Conservation (phyloP, 2,329 filamentous ascomycete genomes). For the Raffaelea albimanens region DNA sequence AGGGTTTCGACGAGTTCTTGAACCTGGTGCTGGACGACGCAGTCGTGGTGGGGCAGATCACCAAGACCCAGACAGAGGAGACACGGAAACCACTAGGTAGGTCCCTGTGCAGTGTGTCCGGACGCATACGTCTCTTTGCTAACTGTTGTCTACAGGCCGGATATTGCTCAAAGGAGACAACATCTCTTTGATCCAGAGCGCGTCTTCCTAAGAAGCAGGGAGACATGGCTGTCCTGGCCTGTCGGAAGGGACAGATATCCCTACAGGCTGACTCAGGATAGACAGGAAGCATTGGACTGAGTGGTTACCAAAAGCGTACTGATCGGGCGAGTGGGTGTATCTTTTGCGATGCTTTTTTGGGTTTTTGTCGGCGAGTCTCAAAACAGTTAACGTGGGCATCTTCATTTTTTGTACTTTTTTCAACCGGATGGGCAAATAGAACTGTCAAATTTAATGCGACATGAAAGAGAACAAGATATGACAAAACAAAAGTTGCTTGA, state of each 20-base stretch:
- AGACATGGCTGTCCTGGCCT: no score
- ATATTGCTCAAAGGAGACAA: constrained; percentile 85
- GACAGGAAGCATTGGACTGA: no score
- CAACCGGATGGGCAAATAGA: not conserved
- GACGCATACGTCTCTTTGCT: not conserved
- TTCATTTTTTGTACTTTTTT: no score
- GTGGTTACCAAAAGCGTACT: no score
- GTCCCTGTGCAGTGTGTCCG: constrained; percentile 12
- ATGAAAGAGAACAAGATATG: not conserved
- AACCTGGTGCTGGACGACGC: constrained; percentile 90
- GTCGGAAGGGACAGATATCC: no score
- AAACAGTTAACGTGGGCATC: no score
- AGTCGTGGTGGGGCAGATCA: constrained; percentile 78
- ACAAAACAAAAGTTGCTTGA: no score
- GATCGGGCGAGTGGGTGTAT: no score
- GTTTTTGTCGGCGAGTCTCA: no score
- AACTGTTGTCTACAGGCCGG: constrained; percentile 48
- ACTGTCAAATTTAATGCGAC: not conserved
- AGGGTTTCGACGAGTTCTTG: constrained; percentile 99
- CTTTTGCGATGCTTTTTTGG: no score
- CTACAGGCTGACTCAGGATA: no score
- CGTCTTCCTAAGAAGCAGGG: constrained; percentile 18
- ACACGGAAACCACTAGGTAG: constrained; percentile 70
- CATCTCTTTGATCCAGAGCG: constrained; percentile 66
- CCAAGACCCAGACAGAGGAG: constrained; percentile 69